Evolutionary conservation across 1,139 yeast genomes (phyloP).

Genomic region (Nakaseomyces nivariensis): DNA sequence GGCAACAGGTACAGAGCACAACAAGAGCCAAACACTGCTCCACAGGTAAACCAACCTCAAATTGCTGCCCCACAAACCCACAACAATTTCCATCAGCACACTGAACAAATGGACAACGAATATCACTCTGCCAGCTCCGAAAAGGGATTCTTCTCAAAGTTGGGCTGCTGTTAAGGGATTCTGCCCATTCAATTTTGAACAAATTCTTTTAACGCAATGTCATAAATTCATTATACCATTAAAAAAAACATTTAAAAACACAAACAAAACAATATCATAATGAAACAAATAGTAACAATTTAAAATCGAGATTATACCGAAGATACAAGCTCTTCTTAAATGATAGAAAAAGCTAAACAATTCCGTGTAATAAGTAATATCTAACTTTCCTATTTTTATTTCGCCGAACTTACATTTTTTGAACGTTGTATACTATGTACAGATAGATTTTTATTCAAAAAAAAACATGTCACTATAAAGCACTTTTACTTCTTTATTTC

Average conservation of each 20-base stretch:
- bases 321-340: not conserved
- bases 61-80: constrained; percentile 9
- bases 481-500: not conserved
- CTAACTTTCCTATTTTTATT: not conserved
- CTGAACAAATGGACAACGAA: constrained; percentile 19
- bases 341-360: not conserved
- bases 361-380: not conserved
- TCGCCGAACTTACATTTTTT: not conserved
- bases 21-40: constrained; percentile 18
- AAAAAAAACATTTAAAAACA: not conserved
- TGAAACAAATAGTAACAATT: not conserved
- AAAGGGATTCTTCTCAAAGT: constrained; percentile 32
- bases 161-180: constrained; percentile 30
- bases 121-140: constrained; percentile 20
- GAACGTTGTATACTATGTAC: not conserved
- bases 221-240: not conserved
- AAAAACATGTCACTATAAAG: not conserved
- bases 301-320: not conserved
- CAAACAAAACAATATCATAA: too few relatives aligned
- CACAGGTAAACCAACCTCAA: constrained; percentile 20
- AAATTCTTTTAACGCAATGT: not conserved
- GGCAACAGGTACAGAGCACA: constrained; percentile 15
- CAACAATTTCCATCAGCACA: constrained; percentile 22
- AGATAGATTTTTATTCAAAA: not conserved
- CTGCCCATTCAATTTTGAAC: not conserved